Evolutionary conservation across 148 eudicot genomes (phyloP).

Genomic region (Heliosperma pusillum): DNA sequence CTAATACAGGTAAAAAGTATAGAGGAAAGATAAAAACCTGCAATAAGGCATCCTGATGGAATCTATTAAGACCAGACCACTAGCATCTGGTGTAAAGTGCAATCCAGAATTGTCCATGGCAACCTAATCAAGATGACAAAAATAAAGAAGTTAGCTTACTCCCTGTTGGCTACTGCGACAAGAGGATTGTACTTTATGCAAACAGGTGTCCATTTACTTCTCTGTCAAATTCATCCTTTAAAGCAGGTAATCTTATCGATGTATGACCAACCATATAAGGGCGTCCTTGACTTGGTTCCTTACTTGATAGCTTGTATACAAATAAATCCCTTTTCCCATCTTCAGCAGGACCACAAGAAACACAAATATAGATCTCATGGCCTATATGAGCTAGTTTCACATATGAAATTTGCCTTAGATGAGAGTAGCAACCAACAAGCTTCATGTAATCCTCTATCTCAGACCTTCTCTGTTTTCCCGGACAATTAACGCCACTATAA

Average conservation of each 20-base stretch:
- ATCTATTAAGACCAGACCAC: constrained; percentile 55
- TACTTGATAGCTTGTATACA: constrained; percentile 45
- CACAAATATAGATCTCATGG: constrained; percentile 53
- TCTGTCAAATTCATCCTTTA: constrained; percentile 51
- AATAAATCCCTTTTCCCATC: constrained; percentile 50
- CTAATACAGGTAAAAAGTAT: constrained; percentile 1
- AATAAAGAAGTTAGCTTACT: constrained; percentile 12
- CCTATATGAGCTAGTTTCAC: constrained; percentile 49
- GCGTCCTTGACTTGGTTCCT: constrained; percentile 41
- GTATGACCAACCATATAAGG: constrained; percentile 74
- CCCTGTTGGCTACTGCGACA: not conserved
- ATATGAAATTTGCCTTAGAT: constrained; percentile 56
- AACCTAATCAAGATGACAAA: constrained; percentile 45
- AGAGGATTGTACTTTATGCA: constrained; percentile 4
- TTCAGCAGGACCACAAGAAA: constrained; percentile 50
- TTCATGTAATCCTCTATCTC: constrained; percentile 28
- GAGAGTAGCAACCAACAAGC: constrained; percentile 61
- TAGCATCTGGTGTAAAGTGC: constrained; percentile 76
- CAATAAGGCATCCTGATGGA: constrained; percentile 65
- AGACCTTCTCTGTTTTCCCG: constrained; percentile 16
- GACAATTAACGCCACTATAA: constrained; percentile 20
- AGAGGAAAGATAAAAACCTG: constrained; percentile 43
- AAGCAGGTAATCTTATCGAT: constrained; percentile 43
- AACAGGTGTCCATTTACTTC: constrained; percentile 46
- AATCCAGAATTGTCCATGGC: constrained; percentile 50